phyloP scores from a whole-genome alignment of 1,284 basidiomycete genomes.

The Ustilago shanxiensis region DNA sequence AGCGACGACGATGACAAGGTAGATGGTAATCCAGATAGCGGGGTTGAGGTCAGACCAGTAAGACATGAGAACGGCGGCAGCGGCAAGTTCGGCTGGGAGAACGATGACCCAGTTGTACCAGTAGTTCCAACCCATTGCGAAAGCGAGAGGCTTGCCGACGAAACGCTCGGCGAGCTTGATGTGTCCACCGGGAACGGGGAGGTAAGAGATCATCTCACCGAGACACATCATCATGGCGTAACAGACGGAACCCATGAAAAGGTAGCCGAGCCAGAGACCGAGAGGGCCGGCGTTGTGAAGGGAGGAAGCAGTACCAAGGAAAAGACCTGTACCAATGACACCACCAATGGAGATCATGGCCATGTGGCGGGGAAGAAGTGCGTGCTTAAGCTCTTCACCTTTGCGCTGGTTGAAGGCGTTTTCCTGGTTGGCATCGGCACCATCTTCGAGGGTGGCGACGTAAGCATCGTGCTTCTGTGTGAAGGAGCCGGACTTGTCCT shows the following conservation, averaged over 20 bases:
- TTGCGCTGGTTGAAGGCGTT: constrained; percentile 55
- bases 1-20: constrained; percentile 78
- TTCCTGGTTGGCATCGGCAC: constrained; percentile 18
- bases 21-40: constrained; percentile 82
- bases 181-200: constrained; percentile 78
- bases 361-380: constrained; percentile 55
- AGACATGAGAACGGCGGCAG: constrained; percentile 81
- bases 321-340: constrained; percentile 71
- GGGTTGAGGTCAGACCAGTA: constrained; percentile 78
- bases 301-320: constrained; percentile 80
- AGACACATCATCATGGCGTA: constrained; percentile 70
- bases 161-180: constrained; percentile 84
- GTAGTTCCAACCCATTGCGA: constrained; percentile 78
- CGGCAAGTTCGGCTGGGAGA: constrained; percentile 82
- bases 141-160: constrained; percentile 80
- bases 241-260: constrained; percentile 65
- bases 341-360: constrained; percentile 56
- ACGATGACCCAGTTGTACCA: constrained; percentile 71
- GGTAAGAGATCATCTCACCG: constrained; percentile 73
- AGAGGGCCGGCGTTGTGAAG: constrained; percentile 72
- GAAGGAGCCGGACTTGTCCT: constrained; percentile 43
- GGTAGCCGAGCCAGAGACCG: constrained; percentile 69
- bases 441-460: constrained; percentile 50
- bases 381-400: constrained; percentile 57
- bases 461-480: constrained; percentile 14